These are phyloP conservation scores for Boletus sp. DNA, from an alignment of 768 basidiomycete species.

Conservation along the genomic window DNA sequence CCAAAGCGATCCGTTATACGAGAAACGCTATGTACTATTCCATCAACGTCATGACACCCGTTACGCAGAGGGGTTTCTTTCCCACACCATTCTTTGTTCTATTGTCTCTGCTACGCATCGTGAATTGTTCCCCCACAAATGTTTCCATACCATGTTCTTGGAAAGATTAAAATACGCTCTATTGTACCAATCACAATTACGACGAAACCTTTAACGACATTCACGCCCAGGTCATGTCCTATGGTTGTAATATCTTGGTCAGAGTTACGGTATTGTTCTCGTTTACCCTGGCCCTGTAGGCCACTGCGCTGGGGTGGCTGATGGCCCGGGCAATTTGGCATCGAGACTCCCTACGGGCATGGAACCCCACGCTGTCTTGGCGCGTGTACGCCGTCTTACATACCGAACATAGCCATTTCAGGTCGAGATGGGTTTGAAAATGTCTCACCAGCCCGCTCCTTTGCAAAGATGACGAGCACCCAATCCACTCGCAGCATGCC, in stretches of 20 bases:
- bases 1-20: background rate
- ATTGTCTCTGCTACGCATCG: constrained; percentile 7
- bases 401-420: constrained; percentile 19
- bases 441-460: constrained; percentile 15
- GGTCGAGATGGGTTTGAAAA: constrained; percentile 11
- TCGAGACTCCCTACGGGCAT: background rate
- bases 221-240: background rate
- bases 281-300: constrained; percentile 4
- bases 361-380: constrained; percentile 13
- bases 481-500: constrained; percentile 11
- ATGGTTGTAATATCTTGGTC: constrained; percentile 13
- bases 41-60: constrained; percentile 3
- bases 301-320: constrained; percentile 15
- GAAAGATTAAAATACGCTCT: constrained; percentile 18
- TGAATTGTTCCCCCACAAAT: background rate
- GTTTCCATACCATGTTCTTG: background rate
- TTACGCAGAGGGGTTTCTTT: constrained; percentile 1
- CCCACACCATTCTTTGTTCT: background rate
- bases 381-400: constrained; percentile 14
- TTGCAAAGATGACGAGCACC: constrained; percentile 6
- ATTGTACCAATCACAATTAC: constrained; percentile 12
- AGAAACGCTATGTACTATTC: constrained; percentile 3
- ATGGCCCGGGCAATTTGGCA: constrained; percentile 3
- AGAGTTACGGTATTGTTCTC: constrained; percentile 13
- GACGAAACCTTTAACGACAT: background rate